Percentiles rank a stretch among this genome's conserved stretches.
Evolutionary conservation across 768 basidiomycete species (phyloP).

Genomic region (Pisolithus marmoratus): DNA sequence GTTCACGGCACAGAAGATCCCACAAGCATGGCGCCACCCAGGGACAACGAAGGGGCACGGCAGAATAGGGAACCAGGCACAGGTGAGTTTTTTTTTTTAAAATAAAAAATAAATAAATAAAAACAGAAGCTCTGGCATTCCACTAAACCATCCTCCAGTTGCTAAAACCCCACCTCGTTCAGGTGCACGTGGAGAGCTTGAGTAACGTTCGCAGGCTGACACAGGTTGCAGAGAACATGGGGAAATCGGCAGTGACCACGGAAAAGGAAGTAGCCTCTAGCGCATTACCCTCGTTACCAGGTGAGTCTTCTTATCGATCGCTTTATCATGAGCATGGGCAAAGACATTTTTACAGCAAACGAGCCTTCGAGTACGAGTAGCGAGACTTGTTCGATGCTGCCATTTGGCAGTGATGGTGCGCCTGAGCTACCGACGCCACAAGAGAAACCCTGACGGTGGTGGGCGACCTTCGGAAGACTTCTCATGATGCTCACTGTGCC

Average conservation of each 20-base stretch:
- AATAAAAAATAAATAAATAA: background rate
- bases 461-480: conserved; percentile 43
- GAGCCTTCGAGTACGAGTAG: conserved; percentile 6
- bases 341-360: background rate
- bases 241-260: background rate
- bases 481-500: conserved; percentile 35
- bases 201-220: background rate
- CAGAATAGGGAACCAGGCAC: background rate
- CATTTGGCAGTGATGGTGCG: background rate
- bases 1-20: background rate
- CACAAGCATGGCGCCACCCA: background rate
- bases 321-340: background rate
- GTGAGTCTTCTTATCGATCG: background rate
- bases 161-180: background rate
- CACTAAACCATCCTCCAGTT: background rate
- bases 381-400: conserved; percentile 1
- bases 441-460: conserved; percentile 38
- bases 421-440: background rate
- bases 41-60: background rate
- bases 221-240: background rate
- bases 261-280: background rate
- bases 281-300: background rate
- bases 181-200: background rate
- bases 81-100: background rate
- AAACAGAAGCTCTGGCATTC: background rate